Evolutionary conservation across 306 rosid genomes (phyloP).

Genomic region (Cercis canadensis): DNA sequence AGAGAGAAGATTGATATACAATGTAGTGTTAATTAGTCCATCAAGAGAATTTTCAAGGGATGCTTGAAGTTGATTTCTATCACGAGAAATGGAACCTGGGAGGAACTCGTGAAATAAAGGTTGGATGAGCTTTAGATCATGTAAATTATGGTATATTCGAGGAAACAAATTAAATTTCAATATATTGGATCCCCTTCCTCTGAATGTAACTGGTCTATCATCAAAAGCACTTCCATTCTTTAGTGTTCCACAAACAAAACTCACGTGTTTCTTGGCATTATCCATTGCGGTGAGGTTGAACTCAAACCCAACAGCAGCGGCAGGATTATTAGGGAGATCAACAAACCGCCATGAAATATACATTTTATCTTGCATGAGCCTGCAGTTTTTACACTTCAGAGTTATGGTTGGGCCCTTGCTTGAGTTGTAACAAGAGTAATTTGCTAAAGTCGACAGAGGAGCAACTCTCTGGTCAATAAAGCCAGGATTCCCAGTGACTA

Average conservation of each 20-base stretch:
- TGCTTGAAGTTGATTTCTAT: slow-evolving; percentile 64
- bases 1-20: slow-evolving; percentile 84
- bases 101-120: slow-evolving; percentile 94
- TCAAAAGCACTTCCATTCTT: slow-evolving; percentile 75
- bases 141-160: slow-evolving; percentile 65
- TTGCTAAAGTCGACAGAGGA: slow-evolving; percentile 67
- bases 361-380: slow-evolving; percentile 62
- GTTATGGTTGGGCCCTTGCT: slow-evolving; percentile 81
- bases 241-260: slow-evolving; percentile 79
- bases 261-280: slow-evolving; percentile 55
- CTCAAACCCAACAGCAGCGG: slow-evolving; percentile 90
- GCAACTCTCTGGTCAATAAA: slow-evolving; percentile 62
- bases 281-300: slow-evolving; percentile 74
- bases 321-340: slow-evolving; percentile 89
- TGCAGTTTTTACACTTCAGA: slow-evolving; percentile 68
- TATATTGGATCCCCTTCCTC: slow-evolving; percentile 75
- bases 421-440: slow-evolving; percentile 78
- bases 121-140: slow-evolving; percentile 80
- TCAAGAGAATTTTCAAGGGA: slow-evolving; percentile 82
- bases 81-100: slow-evolving; percentile 78
- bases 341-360: slow-evolving; percentile 86
- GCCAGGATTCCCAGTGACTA: slow-evolving; percentile 82
- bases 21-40: slow-evolving; percentile 78
- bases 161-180: slow-evolving; percentile 89
- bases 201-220: slow-evolving; percentile 81